Base-by-base conservation (phyloP, 192 early-diverging fungal genomes). In the Backusella psychrophila region DNA sequence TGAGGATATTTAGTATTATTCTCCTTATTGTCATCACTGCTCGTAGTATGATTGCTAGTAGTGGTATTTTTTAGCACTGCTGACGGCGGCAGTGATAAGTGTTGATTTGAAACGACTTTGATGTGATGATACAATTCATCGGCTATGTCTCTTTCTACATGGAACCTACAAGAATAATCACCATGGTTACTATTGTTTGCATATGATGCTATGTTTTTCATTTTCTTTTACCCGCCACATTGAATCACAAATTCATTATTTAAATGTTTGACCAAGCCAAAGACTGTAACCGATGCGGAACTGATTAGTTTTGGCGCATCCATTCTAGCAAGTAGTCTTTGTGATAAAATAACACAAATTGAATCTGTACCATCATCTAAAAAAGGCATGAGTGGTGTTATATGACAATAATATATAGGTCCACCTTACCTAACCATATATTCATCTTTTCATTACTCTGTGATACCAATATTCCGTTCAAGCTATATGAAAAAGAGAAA, bases 341-440 rank as follows among this genome's bases (percentile, higher is more conserved):
- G 59, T 39, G 42, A 33, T 66, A 75, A 46, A 42, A 75, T 33
- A 26, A 66, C 65, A 31, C 44, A 39, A 11, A 75, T 46, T 26
- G 42, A n/a, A 34, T 19, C 63, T 66, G 74, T 67, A 21, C 74
- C 63, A 66, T 75, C 74, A 68, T 75, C 74, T 75, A 67, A 19
- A 39, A 46, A 17, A 17, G 36, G 41, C 4, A 31, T 36, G 4
- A 59, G 33, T 2, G 26, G 0, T 17, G 35, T 26, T 26, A 70
- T 15, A 39, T 6, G 23, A 70, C 6, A 52, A 23, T 53, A 52
- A 34, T n/a, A 35, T 6, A n/a, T 38, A 59, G 15, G 6, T n/a
- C 17, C 19, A 49, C 19, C 21, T 74, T 75, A 66, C 73, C 73
- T 44, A 75, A 41, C 73, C 73, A 67, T 44, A 75, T 29, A 67